A percentile compares a stretch with the other conserved stretches of the same genome.
Conservation (phyloP, 1,284 basidiomycete genomes). For the Boletus sp. region DNA sequence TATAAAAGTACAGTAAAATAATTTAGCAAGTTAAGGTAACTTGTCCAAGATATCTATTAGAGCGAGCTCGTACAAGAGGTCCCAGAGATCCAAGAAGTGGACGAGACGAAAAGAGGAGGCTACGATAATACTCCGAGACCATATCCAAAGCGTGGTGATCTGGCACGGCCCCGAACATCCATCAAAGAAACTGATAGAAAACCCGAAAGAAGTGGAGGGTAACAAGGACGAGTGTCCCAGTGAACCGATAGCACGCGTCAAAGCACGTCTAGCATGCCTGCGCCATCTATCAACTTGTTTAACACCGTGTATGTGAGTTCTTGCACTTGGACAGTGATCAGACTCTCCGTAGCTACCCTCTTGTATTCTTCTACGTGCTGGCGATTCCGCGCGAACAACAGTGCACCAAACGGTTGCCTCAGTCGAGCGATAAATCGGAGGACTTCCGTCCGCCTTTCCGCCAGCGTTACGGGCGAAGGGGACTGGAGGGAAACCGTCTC, state of each 20-base stretch:
- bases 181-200: background rate
- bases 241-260: background rate
- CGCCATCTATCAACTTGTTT: background rate
- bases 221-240: background rate
- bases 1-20: too few species aligned
- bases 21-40: too few species aligned
- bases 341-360: conserved; percentile 4
- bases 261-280: conserved; percentile 2
- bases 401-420: conserved; percentile 5
- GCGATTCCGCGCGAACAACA: conserved; percentile 3
- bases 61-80: too few species aligned
- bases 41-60: too few species aligned
- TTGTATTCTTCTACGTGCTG: conserved; percentile 2
- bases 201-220: background rate
- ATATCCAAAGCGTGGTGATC: too few species aligned
- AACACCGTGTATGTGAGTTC: background rate
- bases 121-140: too few species aligned
- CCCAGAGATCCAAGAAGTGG: too few species aligned
- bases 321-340: too few species aligned
- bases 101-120: too few species aligned
- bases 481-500: background rate
- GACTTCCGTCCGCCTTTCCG: background rate
- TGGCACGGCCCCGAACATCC: too few species aligned
- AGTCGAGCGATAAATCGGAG: conserved; percentile 3
- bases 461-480: background rate